Base-by-base conservation (phyloP, 352 stramenopile species). In the Phytopythium kandeliae region DNA sequence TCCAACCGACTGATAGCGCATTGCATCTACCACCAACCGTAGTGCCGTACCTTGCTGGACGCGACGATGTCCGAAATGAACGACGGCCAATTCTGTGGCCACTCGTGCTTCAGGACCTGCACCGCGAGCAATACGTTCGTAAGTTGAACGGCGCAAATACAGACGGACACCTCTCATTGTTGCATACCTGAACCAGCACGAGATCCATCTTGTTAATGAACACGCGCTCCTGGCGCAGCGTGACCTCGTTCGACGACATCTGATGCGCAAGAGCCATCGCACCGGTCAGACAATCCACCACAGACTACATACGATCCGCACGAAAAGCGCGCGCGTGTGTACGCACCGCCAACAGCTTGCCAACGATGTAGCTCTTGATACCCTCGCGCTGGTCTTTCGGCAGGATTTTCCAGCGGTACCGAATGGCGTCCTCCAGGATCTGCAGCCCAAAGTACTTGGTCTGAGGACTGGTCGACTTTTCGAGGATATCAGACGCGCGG, bases 21-120 rank as follows among this genome's bases (percentile, higher is more conserved):
- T n/a, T n/a, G n/a, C n/a, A n/a, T n/a, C 16, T 26, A 49, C 3
- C 21, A 25, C 31, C 44, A 38, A n/a, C 3, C 10, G 9, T 8
- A 12, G 31, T 21, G 16, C 22, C 89, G 65, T 56, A 89, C 72
- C 68, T 93, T 96, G 69, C 84, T 97, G 44, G 90, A 95, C 55
- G 78, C 91, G 30, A 97, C 91, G 51, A 98, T 96, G 48, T 98
- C 93, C 21, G 86, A 85, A 67, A 99, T 99, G 70, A 99, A 99
- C 55, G 81, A 91, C 24, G 96, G 96, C 97, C 97, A 99, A 70
- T 99, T 99, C 64, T 99, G 95, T 21, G 97, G 97, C 97, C 97
- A 99, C 74, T 99, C 97, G 72, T 99, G 97, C 83, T 99, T 99
- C 46, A 99, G 71, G 51, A 99, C 97, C 67, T 98, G 69, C 25